phyloP scores from a whole-genome alignment of 1,284 basidiomycete species.

The Boletus austroedulis region DNA sequence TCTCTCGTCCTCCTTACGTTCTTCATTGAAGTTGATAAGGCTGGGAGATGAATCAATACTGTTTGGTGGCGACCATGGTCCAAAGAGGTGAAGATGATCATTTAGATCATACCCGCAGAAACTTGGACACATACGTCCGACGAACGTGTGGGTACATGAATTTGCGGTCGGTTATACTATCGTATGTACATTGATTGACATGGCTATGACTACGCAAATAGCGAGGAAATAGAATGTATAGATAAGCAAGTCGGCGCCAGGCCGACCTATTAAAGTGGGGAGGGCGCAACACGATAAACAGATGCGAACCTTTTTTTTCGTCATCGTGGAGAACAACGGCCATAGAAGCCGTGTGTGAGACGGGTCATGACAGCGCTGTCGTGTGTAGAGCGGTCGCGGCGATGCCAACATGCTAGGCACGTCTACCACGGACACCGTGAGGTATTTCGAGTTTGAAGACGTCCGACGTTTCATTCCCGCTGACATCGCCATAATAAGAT shows the following conservation, averaged over 20 bases:
- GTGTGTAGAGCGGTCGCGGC: conserved; percentile 5
- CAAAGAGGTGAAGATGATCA: conserved; percentile 16
- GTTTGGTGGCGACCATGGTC: conserved; percentile 15
- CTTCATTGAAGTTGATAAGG: too few relatives aligned
- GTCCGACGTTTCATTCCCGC: conserved; percentile 31
- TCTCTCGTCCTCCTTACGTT: too few relatives aligned
- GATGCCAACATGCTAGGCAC: conserved; percentile 3
- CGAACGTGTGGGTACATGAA: neutral
- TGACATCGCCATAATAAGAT: conserved; percentile 30
- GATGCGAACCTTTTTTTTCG: conserved; percentile 8
- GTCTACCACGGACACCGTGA: conserved; percentile 10
- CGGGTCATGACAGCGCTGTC: conserved; percentile 8
- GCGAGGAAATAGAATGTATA: conserved; percentile 26
- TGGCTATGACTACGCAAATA: conserved; percentile 10
- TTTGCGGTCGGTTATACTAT: conserved; percentile 5
- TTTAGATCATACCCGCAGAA: neutral
- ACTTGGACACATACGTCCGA: neutral
- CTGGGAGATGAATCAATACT: conserved; percentile 26
- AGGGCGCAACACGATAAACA: conserved; percentile 13
- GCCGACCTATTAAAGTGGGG: conserved; percentile 12
- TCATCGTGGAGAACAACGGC: conserved; percentile 1
- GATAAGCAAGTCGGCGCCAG: conserved; percentile 24
- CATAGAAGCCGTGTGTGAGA: conserved; percentile 8
- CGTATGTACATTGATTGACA: conserved; percentile 26
- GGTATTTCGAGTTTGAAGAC: conserved; percentile 6